phyloP scores from a whole-genome alignment of 352 stramenopile species.

The Pythium pectinolyticum region DNA sequence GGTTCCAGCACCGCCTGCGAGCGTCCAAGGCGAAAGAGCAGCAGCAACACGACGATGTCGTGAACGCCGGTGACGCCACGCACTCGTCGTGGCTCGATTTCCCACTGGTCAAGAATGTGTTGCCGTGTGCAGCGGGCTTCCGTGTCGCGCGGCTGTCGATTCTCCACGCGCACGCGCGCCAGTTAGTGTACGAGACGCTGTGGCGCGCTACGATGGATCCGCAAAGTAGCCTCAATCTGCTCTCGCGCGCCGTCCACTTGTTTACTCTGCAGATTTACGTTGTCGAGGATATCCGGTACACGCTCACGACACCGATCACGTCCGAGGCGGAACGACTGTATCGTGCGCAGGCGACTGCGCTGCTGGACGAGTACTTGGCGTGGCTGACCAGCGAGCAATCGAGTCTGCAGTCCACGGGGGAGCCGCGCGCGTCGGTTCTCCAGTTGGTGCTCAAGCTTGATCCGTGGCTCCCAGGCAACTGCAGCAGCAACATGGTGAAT shows the following conservation, averaged over 20 bases:
- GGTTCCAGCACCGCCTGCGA: constrained; percentile 75
- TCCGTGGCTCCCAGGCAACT: constrained; percentile 56
- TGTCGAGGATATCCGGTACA: constrained; percentile 71
- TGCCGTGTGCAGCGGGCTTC: constrained; percentile 67
- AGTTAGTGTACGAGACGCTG: constrained; percentile 70
- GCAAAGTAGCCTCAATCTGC: constrained; percentile 59
- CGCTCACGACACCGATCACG: constrained; percentile 44
- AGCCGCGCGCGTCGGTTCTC: constrained; percentile 44
- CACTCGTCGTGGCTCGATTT: constrained; percentile 81
- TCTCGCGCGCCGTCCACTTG: constrained; percentile 73
- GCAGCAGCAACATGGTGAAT: constrained; percentile 52
- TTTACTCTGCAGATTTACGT: constrained; percentile 85
- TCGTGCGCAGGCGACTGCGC: constrained; percentile 37
- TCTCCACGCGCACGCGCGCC: constrained; percentile 56
- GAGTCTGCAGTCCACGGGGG: constrained; percentile 30
- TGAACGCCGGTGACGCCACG: constrained; percentile 49
- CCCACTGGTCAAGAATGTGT: constrained; percentile 79
- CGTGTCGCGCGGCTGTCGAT: constrained; percentile 55
- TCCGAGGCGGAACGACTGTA: constrained; percentile 48
- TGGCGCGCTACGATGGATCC: constrained; percentile 60
- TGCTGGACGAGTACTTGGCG: constrained; percentile 56
- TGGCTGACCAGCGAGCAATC: constrained; percentile 57
- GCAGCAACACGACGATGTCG: constrained; percentile 49
- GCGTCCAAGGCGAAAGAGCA: constrained; percentile 70
- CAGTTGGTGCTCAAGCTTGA: constrained; percentile 73